Base-by-base conservation (phyloP, 208 protist species). In the Porcisia deanei region DNA sequence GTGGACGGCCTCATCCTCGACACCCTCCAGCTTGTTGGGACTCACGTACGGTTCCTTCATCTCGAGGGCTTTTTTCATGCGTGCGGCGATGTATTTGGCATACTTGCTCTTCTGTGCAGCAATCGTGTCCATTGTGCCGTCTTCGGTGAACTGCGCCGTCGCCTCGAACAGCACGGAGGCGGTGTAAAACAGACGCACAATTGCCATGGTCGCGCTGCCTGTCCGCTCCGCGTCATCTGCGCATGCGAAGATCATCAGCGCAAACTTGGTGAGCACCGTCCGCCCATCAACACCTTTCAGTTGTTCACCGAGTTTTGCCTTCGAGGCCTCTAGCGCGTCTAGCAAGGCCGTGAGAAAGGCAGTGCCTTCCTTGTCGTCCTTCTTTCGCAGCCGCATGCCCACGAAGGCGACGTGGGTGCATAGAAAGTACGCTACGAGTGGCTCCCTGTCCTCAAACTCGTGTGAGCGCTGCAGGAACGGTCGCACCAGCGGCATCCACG, bases 191-290 rank as follows among this genome's bases (percentile, higher is more conserved):
- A 88, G 70, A 6, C 85, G 87, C 34, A 94, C 90, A 25, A 92
- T 74, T n/a, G 68, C 80, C 68, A 91, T 41, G 49, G 73, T 85
- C 6, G 84, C 82, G 55, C 75, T 55, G 2, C 89, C 88, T 18
- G 78, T 86, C 34, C 88, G 83, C 79, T 96, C 92, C 49, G 77
- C 87, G 60, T 94, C 89, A 69, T 96, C 92, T n/a, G 90, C 92
- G n/a, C 79, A 76, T 8, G 86, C 57, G 63, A 96, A 96, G 30
- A 96, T 76, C 84, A 87, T 90, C 22, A 96, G 75, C 2, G 85
- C 92, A 37, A 79, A 84, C 34, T 83, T 79, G 9, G 90, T 94
- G 25, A 96, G 75, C 30, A 90, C 73, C 0, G 89, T 94, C 9
- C 88, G 83, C n/a, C 90, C 90, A 52, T 83, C 86, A 7, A 82